phyloP scores from a whole-genome alignment of 139 green algal genomes.

The Auxenochlorella pyrenoidosa region DNA sequence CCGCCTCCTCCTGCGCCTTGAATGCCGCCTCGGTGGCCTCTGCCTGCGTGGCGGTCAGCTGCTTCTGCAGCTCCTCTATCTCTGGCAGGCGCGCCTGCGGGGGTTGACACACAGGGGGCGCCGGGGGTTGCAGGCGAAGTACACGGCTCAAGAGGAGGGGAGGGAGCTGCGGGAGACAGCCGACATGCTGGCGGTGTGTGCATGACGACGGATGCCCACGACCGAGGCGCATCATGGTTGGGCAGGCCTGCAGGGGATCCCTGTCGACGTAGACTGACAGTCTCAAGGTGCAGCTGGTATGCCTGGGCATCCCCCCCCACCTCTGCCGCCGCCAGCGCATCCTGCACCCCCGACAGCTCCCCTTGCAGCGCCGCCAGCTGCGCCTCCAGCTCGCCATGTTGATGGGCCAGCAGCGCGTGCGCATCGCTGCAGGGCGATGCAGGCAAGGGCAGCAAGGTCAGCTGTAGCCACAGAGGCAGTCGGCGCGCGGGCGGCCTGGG shows the following conservation, averaged over 20 bases:
- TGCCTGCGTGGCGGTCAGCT: conserved; percentile 49
- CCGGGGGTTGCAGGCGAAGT: no score
- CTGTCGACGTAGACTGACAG: no score
- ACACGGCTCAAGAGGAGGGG: no score
- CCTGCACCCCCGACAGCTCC: conserved; percentile 4
- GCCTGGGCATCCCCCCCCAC: neutral
- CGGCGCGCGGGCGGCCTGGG: neutral
- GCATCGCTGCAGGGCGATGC: conserved; percentile 14
- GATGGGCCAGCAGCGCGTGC: conserved; percentile 25
- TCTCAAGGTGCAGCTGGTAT: no score
- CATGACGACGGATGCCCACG: no score
- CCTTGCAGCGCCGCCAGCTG: conserved; percentile 21
- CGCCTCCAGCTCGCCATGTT: conserved; percentile 39
- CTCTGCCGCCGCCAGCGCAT: conserved; percentile 32
- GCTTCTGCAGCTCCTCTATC: conserved; percentile 63
- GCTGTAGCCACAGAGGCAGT: neutral
- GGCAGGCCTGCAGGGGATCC: no score
- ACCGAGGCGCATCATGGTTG: no score
- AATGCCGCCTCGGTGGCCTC: conserved; percentile 44
- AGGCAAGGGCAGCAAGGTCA: neutral
- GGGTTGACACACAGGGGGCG: neutral
- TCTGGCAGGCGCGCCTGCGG: conserved; percentile 63
- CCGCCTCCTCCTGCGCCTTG: conserved; percentile 35
- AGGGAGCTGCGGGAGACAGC: no score
- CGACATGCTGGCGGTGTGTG: no score